Evolutionary conservation across 495 filamentous ascomycete species (phyloP).

Genomic region (Aspergillus ostianus): DNA sequence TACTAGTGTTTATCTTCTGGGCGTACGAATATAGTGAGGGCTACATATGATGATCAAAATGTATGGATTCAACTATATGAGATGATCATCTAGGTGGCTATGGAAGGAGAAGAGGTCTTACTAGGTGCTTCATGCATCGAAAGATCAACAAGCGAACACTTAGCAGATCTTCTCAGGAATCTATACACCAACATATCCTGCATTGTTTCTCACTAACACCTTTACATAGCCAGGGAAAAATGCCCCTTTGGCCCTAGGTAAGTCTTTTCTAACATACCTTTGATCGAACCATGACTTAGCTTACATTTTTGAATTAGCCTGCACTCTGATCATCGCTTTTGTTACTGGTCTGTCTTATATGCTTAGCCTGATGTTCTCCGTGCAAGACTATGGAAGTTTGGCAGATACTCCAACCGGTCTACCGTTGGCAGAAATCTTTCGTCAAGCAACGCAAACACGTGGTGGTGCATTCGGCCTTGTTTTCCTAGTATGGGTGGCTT

Average conservation of each 20-base stretch:
- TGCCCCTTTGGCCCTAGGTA: slow-evolving; percentile 33
- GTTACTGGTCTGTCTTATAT: slow-evolving; percentile 42
- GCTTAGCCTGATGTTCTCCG: slow-evolving; percentile 47
- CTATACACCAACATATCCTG: slow-evolving; percentile 1
- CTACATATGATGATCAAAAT: too few relatives aligned
- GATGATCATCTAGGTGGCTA: too few relatives aligned
- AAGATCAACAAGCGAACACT: too few relatives aligned
- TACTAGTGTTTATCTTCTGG: neutral
- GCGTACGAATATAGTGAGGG: too few relatives aligned
- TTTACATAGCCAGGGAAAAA: slow-evolving; percentile 28
- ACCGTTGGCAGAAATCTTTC: slow-evolving; percentile 71
- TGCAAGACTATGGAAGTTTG: slow-evolving; percentile 36
- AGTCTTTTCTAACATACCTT: slow-evolving; percentile 6
- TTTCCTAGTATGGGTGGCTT: slow-evolving; percentile 60
- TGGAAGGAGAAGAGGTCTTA: too few relatives aligned
- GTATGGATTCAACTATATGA: too few relatives aligned
- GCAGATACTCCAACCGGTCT: slow-evolving; percentile 51
- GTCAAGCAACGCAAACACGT: slow-evolving; percentile 64
- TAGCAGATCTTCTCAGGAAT: too few relatives aligned
- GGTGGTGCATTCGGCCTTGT: slow-evolving; percentile 54
- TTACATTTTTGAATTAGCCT: slow-evolving; percentile 21
- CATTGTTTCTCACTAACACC: slow-evolving; percentile 1
- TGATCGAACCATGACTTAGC: slow-evolving; percentile 7
- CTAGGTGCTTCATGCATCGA: too few relatives aligned
- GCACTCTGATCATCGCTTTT: slow-evolving; percentile 45